Evolutionary conservation across 805 yeast species (phyloP).

Genomic region (Nakazawaea pomicola): DNA sequence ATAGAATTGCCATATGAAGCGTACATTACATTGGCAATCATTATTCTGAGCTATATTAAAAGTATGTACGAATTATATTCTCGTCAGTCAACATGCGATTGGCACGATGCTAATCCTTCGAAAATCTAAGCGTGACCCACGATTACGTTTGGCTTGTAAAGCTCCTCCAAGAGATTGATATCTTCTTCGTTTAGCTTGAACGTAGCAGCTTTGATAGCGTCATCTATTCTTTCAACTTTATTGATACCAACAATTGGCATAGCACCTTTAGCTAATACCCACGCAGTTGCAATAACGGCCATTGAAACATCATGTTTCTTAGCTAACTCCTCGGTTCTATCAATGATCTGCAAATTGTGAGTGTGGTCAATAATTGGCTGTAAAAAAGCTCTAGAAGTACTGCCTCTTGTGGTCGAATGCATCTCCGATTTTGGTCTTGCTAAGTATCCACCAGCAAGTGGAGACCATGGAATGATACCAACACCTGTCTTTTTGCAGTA

Average conservation of each 20-base stretch:
- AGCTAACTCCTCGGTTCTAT: constrained; percentile 51
- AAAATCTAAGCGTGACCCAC: too few species aligned
- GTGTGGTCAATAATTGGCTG: constrained; percentile 8
- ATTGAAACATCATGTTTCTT: constrained; percentile 40
- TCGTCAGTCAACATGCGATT: too few species aligned
- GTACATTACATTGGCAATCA: too few species aligned
- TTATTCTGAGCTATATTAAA: too few species aligned
- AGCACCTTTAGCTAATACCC: constrained; percentile 47
- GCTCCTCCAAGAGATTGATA: constrained; percentile 31
- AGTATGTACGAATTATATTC: too few species aligned
- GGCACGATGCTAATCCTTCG: too few species aligned
- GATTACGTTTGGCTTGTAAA: constrained; percentile 25
- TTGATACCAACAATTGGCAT: constrained; percentile 53
- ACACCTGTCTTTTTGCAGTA: constrained; percentile 49
- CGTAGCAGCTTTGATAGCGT: constrained; percentile 38
- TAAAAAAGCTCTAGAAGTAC: background rate
- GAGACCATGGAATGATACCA: constrained; percentile 59
- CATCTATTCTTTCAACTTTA: constrained; percentile 45
- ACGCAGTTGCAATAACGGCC: constrained; percentile 52
- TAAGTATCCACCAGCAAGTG: constrained; percentile 49
- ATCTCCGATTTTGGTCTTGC: constrained; percentile 38
- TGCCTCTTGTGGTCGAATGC: background rate
- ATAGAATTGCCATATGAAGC: too few species aligned
- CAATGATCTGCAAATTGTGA: constrained; percentile 32
- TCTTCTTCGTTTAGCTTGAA: constrained; percentile 35